A percentile compares a stretch with the other conserved stretches of the same genome.
Conservation (phyloP, 345 rosid genomes). For the Sisymbrium altissimum region DNA sequence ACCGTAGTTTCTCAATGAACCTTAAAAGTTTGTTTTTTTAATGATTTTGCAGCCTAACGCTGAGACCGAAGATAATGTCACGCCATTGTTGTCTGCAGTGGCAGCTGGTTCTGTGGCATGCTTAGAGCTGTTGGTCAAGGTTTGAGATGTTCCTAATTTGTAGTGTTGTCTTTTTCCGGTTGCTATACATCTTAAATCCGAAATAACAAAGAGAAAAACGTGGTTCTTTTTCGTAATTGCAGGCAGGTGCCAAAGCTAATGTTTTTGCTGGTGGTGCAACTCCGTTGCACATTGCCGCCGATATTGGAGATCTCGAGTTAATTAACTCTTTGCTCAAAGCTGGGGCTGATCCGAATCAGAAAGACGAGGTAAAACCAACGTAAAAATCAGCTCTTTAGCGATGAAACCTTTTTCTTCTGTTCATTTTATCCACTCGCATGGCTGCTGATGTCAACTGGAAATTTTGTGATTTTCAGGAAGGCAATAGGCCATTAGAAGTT, state of each 20-base stretch:
- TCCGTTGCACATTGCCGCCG: conserved; percentile 90
- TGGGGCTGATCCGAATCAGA: conserved; percentile 75
- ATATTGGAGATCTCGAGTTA: conserved; percentile 61
- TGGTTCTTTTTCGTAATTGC: conserved; percentile 24
- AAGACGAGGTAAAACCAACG: conserved; percentile 56
- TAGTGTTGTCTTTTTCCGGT: background rate
- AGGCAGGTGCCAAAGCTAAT: conserved; percentile 86
- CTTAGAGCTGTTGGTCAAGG: conserved; percentile 77
- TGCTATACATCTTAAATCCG: background rate
- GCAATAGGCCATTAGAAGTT: conserved; percentile 73
- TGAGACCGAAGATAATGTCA: conserved; percentile 79
- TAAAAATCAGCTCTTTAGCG: background rate
- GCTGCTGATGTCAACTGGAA: background rate
- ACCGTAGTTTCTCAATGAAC: background rate
- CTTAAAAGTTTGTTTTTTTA: background rate
- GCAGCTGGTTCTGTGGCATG: conserved; percentile 86
- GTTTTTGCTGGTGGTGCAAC: conserved; percentile 84
- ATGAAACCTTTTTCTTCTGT: background rate
- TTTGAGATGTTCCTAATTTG: conserved; percentile 26
- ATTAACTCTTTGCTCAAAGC: conserved; percentile 70
- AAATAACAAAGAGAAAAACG: background rate
- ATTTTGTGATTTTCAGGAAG: conserved; percentile 50
- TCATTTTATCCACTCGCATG: background rate
- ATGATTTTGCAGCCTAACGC: conserved; percentile 72
- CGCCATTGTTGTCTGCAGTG: conserved; percentile 82